A percentile compares a stretch with the other conserved stretches of the same genome.
Evolutionary conservation across 768 basidiomycete species (phyloP).

Genomic region (Mycena haematopus): DNA sequence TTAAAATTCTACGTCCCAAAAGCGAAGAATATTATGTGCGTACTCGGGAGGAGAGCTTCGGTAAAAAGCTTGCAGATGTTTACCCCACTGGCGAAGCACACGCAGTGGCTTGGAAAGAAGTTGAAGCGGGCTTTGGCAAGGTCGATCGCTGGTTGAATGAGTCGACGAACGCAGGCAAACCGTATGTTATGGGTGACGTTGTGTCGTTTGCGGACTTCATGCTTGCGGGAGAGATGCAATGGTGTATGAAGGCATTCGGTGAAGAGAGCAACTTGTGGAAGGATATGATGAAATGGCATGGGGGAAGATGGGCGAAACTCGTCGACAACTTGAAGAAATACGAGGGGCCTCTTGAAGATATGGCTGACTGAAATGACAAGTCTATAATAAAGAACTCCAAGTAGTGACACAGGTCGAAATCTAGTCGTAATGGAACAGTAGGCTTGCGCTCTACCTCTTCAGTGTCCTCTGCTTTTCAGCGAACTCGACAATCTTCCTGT

Average conservation of each 20-base stretch:
- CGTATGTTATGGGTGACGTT: conserved; percentile 42
- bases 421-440: too few relatives aligned
- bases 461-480: conserved; percentile 97
- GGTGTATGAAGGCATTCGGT: conserved; percentile 39
- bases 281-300: conserved; percentile 43
- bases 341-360: conserved; percentile 27
- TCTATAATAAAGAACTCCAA: neutral
- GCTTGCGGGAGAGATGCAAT: conserved; percentile 42
- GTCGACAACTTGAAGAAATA: conserved; percentile 41
- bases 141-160: conserved; percentile 40
- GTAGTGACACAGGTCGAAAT: too few relatives aligned
- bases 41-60: conserved; percentile 40
- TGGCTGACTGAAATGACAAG: conserved; percentile 5
- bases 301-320: conserved; percentile 46
- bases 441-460: conserved; percentile 51
- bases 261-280: conserved; percentile 41
- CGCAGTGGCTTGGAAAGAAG: conserved; percentile 35
- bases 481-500: conserved; percentile 91
- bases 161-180: conserved; percentile 38
- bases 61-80: conserved; percentile 44
- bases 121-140: conserved; percentile 33
- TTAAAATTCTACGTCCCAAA: conserved; percentile 32
- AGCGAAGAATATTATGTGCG: conserved; percentile 41
- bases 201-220: conserved; percentile 44
- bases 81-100: conserved; percentile 37